These are phyloP conservation scores for Tylopilus vinaceipallidus DNA, from an alignment of 768 basidiomycete genomes.

Conservation along the genomic window DNA sequence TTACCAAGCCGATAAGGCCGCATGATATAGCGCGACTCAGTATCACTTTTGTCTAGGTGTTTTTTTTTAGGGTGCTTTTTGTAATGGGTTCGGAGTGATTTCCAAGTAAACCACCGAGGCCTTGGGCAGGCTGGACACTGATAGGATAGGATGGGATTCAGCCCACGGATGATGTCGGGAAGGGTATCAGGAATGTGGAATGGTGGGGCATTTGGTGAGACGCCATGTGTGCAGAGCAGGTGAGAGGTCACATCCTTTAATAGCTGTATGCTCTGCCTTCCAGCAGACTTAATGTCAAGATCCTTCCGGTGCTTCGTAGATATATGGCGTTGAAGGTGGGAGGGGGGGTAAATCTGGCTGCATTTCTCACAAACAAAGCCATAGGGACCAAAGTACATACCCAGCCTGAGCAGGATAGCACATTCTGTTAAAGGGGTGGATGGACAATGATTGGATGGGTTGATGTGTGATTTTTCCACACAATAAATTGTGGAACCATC, in stretches of 20 bases:
- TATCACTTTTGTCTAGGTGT: background rate
- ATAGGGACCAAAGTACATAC: background rate
- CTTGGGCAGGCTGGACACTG: background rate
- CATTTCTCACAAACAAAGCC: constrained; percentile 1
- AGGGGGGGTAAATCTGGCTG: background rate
- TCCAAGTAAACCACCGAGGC: background rate
- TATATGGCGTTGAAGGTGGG: background rate
- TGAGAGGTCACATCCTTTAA: background rate
- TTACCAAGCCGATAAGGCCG: background rate
- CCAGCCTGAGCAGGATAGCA: background rate
- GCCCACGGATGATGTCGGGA: background rate
- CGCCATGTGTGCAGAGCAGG: background rate
- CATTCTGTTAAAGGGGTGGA: background rate
- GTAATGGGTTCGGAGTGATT: background rate
- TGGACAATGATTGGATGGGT: background rate
- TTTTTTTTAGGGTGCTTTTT: background rate
- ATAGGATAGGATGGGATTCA: background rate
- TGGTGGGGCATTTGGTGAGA: too few species aligned
- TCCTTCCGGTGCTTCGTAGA: background rate
- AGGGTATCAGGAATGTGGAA: background rate
- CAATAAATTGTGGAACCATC: background rate
- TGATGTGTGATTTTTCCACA: background rate
- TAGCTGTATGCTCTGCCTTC: background rate
- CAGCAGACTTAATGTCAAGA: background rate
- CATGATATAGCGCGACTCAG: background rate